A percentile compares a stretch with the other conserved stretches of the same genome.
phyloP scores from a whole-genome alignment of 192 early-diverging fungal species.

The Backusella tarrabulga region DNA sequence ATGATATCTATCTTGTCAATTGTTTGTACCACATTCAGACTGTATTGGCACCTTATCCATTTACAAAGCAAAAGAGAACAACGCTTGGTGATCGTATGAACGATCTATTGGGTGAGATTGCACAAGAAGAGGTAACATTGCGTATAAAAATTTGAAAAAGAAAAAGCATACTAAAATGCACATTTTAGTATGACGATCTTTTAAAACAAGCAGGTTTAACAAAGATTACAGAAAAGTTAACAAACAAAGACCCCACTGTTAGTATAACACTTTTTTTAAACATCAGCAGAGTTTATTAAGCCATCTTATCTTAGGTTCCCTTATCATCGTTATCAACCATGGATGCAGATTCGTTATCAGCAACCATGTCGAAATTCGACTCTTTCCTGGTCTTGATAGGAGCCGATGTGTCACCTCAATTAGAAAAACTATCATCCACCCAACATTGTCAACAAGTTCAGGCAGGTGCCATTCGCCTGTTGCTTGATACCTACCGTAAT shows the following conservation, averaged over 20 bases:
- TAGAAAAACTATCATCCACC: constrained; percentile 48
- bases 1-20: constrained; percentile 74
- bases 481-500: constrained; percentile 60
- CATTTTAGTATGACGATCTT: constrained; percentile 51
- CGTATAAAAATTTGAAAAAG: too few species aligned
- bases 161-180: too few species aligned
- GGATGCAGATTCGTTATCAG: constrained; percentile 48
- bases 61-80: constrained; percentile 57
- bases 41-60: constrained; percentile 60
- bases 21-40: constrained; percentile 72
- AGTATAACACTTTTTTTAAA: neutral
- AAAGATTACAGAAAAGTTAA: constrained; percentile 49
- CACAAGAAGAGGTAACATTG: constrained; percentile 58
- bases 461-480: constrained; percentile 49
- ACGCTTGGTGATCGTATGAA: constrained; percentile 61
- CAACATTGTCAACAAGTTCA: constrained; percentile 53
- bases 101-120: constrained; percentile 58
- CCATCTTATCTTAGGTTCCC: constrained; percentile 42
- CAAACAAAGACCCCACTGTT: constrained; percentile 56
- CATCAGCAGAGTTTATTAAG: neutral
- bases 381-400: constrained; percentile 60
- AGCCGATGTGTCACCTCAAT: constrained; percentile 54
- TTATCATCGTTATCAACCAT: constrained; percentile 51
- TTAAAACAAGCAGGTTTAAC: constrained; percentile 64
- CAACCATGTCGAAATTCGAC: constrained; percentile 61